Evolutionary conservation across 805 yeast genomes (phyloP).

Genomic region (Crinitomyces ghanaensis): DNA sequence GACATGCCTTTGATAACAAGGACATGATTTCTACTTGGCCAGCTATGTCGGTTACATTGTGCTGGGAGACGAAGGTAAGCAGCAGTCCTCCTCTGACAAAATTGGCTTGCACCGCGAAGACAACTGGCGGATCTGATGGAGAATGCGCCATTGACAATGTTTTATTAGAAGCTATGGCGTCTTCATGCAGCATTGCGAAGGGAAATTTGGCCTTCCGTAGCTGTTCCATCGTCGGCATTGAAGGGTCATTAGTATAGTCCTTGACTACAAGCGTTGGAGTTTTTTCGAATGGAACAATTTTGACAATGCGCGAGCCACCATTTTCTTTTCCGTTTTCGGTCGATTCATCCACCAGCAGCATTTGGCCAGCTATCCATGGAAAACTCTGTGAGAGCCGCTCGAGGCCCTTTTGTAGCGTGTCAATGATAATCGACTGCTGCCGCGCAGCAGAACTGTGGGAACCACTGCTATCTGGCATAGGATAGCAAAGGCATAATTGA

Average conservation of each 20-base stretch:
- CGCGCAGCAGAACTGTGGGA: no score
- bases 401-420: conserved; percentile 4
- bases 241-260: conserved; percentile 2
- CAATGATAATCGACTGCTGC: not conserved
- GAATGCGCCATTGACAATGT: no score
- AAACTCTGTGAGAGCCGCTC: conserved; percentile 3
- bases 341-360: conserved; percentile 2
- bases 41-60: conserved; percentile 7
- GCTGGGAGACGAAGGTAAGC: conserved; percentile 7
- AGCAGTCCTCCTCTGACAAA: conserved; percentile 7
- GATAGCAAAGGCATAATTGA: conserved; percentile 2
- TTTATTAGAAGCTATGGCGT: conserved; percentile 3
- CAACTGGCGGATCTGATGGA: conserved; percentile 5
- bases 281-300: conserved; percentile 2
- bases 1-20: conserved; percentile 8
- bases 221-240: conserved; percentile 2
- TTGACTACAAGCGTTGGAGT: conserved; percentile 7
- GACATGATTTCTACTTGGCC: conserved; percentile 6
- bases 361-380: conserved; percentile 11
- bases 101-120: conserved; percentile 5
- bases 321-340: conserved; percentile 4
- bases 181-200: conserved; percentile 6
- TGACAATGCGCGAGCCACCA: conserved; percentile 2
- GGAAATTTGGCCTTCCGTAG: conserved; percentile 6
- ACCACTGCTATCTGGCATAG: not conserved